Conservation (phyloP, 257 asterid species). For the Ligustrum vulgare region DNA sequence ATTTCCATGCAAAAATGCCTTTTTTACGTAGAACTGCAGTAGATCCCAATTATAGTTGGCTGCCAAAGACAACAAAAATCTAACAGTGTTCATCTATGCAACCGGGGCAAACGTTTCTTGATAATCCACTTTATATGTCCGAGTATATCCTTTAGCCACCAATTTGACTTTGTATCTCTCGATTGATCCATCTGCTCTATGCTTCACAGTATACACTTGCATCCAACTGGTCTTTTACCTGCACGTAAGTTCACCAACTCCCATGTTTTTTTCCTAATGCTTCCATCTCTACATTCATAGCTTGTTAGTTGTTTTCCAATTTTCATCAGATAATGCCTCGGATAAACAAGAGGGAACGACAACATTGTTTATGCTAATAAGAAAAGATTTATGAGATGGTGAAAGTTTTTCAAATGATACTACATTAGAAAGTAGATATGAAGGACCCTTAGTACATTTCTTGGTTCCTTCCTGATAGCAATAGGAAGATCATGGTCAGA, state of each 20-base stretch:
- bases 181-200: background rate
- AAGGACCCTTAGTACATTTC: too few species aligned
- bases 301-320: too few species aligned
- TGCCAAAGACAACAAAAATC: background rate
- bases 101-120: background rate
- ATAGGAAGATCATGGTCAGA: background rate
- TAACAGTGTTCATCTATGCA: background rate
- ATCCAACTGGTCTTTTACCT: background rate
- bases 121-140: background rate
- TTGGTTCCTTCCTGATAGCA: too few species aligned
- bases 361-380: too few species aligned
- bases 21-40: too few species aligned
- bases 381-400: too few species aligned
- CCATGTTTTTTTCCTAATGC: background rate
- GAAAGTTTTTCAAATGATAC: too few species aligned
- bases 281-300: background rate
- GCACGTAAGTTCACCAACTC: too few species aligned
- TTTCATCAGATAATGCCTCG: too few species aligned
- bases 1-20: too few species aligned
- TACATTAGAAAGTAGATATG: too few species aligned
- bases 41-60: background rate
- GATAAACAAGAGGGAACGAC: too few species aligned
- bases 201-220: background rate
- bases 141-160: background rate
- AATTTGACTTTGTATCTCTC: conserved; percentile 3